Evolutionary conservation across 2,329 filamentous ascomycete genomes (phyloP).

Genomic region (Hymenotorrendiella dingleyae): DNA sequence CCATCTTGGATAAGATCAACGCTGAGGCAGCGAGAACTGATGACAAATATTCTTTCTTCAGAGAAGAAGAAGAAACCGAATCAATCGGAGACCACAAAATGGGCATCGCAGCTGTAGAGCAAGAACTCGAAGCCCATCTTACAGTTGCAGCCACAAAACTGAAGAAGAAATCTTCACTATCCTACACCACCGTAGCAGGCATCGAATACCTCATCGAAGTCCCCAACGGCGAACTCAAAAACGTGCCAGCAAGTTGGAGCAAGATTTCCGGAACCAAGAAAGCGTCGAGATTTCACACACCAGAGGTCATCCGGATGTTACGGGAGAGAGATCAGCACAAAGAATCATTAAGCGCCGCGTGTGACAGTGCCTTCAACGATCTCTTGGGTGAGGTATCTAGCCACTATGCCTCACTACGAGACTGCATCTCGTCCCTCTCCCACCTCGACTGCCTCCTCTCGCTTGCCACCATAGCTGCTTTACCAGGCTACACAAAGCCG

Average conservation of each 20-base stretch:
- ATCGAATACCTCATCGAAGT: constrained; percentile 96
- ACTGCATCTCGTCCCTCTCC: constrained; percentile 79
- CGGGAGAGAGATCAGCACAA: constrained; percentile 91
- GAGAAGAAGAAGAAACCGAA: constrained; percentile 80
- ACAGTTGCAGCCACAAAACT: constrained; percentile 65
- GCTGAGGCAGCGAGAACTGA: constrained; percentile 73
- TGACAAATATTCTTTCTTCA: constrained; percentile 93
- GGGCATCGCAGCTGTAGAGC: constrained; percentile 85
- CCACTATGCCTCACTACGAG: constrained; percentile 86
- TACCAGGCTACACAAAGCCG: constrained; percentile 84
- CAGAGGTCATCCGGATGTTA: constrained; percentile 76
- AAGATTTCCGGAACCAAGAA: constrained; percentile 96
- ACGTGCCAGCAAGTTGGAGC: constrained; percentile 87
- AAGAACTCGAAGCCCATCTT: constrained; percentile 77
- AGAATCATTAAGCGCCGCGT: constrained; percentile 85
- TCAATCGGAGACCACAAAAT: constrained; percentile 84
- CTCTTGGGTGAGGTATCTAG: constrained; percentile 69
- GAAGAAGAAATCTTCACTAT: constrained; percentile 60
- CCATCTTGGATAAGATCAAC: constrained; percentile 80
- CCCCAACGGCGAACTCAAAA: constrained; percentile 72
- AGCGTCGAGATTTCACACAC: constrained; percentile 87
- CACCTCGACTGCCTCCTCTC: constrained; percentile 87
- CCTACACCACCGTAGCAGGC: constrained; percentile 78
- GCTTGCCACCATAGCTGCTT: constrained; percentile 73
- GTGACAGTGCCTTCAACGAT: constrained; percentile 71